Conservation (phyloP, 257 asterid genomes). For the Solanum gracilifrons region DNA sequence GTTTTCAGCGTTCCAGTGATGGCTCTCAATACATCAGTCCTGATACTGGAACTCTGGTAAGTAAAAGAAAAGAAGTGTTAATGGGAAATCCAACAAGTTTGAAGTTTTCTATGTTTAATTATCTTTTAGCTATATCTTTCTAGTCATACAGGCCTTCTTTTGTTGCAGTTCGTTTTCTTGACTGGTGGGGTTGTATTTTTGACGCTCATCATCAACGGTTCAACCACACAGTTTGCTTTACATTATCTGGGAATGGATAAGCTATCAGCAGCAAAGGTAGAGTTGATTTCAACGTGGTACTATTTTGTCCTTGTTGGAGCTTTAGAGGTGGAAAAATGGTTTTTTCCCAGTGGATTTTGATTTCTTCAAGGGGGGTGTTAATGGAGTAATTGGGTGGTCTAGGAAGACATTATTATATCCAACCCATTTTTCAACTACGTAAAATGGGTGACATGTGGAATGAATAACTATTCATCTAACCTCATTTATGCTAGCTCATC, state of each 20-base stretch:
- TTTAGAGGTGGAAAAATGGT: neutral
- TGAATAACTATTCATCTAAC: neutral
- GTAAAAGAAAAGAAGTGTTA: conserved; percentile 4
- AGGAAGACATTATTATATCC: neutral
- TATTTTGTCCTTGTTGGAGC: neutral
- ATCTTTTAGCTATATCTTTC: neutral
- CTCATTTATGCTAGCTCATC: neutral
- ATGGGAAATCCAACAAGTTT: neutral
- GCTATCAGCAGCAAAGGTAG: conserved; percentile 77
- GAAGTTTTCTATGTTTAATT: neutral
- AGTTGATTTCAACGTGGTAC: neutral
- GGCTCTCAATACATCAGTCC: conserved; percentile 45
- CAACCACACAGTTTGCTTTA: conserved; percentile 82
- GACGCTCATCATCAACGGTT: conserved; percentile 87
- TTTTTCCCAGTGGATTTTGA: neutral
- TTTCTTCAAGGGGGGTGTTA: neutral
- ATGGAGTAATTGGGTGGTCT: neutral
- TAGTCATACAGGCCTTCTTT: neutral
- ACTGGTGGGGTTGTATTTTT: conserved; percentile 96
- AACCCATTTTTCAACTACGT: neutral
- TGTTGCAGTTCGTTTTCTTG: conserved; percentile 90
- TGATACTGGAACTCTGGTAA: conserved; percentile 85
- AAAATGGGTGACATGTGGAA: neutral
- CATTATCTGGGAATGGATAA: conserved; percentile 60
- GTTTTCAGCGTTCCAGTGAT: conserved; percentile 76